Evolutionary conservation across 2,329 filamentous ascomycete genomes (phyloP).

Genomic region (Aspergillus ochraceus): DNA sequence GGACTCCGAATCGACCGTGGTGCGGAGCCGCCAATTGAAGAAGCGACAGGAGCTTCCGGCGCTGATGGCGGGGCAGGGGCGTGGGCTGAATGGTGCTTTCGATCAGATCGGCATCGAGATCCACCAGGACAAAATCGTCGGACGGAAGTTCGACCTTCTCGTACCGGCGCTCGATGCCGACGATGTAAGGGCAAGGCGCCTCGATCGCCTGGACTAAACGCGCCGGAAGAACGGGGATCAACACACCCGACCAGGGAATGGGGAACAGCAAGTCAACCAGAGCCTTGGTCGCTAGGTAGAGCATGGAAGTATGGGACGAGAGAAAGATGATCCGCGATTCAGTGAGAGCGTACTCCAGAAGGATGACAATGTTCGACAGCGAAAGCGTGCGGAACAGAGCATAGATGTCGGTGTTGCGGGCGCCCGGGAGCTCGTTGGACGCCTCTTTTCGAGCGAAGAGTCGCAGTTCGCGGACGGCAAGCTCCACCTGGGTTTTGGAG

Average conservation of each 20-base stretch:
- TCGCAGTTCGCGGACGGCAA: slow-evolving; percentile 83
- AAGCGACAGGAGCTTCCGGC: slow-evolving; percentile 83
- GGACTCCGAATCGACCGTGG: slow-evolving; percentile 80
- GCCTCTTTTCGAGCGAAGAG: slow-evolving; percentile 93
- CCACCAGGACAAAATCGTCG: slow-evolving; percentile 92
- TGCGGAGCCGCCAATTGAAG: slow-evolving; percentile 89
- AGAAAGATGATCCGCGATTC: slow-evolving; percentile 96
- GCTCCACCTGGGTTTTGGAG: slow-evolving; percentile 93
- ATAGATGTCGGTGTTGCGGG: slow-evolving; percentile 87
- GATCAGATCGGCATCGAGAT: slow-evolving; percentile 87
- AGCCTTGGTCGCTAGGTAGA: slow-evolving; percentile 89
- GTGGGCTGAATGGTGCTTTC: slow-evolving; percentile 79
- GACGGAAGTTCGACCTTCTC: slow-evolving; percentile 67
- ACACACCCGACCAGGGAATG: slow-evolving; percentile 88
- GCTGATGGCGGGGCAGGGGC: slow-evolving; percentile 80
- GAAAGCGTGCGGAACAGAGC: slow-evolving; percentile 87
- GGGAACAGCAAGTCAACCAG: slow-evolving; percentile 83
- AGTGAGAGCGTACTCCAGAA: slow-evolving; percentile 89
- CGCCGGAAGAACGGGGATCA: slow-evolving; percentile 87
- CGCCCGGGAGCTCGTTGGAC: slow-evolving; percentile 86
- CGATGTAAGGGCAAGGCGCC: slow-evolving; percentile 94
- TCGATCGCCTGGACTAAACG: slow-evolving; percentile 87
- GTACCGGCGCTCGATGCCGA: slow-evolving; percentile 91
- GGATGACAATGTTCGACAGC: slow-evolving; percentile 84
- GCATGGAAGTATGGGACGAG: slow-evolving; percentile 93